Percentiles rank a stretch among this genome's conserved stretches.
These are phyloP conservation scores for Dissophora globulifera DNA, from an alignment of 192 early-diverging fungal genomes.

Conservation along the genomic window DNA sequence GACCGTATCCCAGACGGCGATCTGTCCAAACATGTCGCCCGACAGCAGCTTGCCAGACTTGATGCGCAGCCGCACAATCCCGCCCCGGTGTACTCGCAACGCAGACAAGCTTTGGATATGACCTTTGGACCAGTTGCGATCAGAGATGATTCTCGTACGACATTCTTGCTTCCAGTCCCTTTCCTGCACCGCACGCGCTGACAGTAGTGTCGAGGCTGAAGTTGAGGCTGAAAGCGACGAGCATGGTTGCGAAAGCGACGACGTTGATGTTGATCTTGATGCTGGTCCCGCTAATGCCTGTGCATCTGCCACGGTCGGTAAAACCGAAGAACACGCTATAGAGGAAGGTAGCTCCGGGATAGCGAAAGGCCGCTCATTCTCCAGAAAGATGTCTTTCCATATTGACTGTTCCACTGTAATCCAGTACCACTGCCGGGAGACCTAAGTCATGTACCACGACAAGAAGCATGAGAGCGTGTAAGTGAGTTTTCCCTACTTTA, in stretches of 20 bases:
- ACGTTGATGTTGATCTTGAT: neutral
- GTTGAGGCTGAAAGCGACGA: neutral
- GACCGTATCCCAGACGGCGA: conserved; percentile 34
- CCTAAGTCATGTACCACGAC: conserved; percentile 1
- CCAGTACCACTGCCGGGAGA: conserved; percentile 50
- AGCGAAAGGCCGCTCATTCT: conserved; percentile 20
- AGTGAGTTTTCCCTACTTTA: too few relatives aligned
- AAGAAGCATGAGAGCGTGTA: neutral
- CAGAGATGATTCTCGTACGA: conserved; percentile 31
- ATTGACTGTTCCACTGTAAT: conserved; percentile 40
- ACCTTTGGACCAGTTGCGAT: conserved; percentile 44
- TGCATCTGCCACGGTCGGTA: too few relatives aligned
- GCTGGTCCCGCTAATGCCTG: neutral
- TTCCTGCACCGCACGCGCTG: too few relatives aligned
- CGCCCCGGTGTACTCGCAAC: conserved; percentile 17
- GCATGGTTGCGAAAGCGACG: too few relatives aligned
- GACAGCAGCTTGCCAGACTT: conserved; percentile 27
- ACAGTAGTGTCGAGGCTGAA: neutral
- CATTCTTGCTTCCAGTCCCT: conserved; percentile 50
- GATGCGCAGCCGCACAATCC: conserved; percentile 30
- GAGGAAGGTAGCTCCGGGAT: conserved; percentile 6
- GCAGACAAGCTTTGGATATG: conserved; percentile 34
- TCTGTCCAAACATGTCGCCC: conserved; percentile 42
- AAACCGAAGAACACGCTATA: neutral
- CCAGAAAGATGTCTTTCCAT: conserved; percentile 24